These are phyloP conservation scores for Fragilaria crotonensis DNA, from an alignment of 108 stramenopile genomes.

Conservation along the genomic window DNA sequence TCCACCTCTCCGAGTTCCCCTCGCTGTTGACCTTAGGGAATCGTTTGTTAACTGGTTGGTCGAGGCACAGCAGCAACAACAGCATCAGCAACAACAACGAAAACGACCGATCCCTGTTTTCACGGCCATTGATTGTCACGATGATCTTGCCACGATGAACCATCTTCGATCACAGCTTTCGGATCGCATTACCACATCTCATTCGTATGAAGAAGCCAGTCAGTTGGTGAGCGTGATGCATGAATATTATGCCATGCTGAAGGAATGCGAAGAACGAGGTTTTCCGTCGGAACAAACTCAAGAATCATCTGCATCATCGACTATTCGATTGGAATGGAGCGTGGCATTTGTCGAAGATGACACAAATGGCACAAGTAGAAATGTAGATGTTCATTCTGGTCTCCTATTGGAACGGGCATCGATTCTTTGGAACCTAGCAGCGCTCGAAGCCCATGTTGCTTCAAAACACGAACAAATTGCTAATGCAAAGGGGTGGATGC, in stretches of 20 bases:
- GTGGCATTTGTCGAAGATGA: too few species aligned
- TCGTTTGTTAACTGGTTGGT: not conserved
- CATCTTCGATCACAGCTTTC: not conserved
- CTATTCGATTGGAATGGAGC: not conserved
- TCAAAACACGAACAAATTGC: slow-evolving; percentile 8
- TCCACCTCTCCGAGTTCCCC: not conserved
- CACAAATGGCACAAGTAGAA: not conserved
- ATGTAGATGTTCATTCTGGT: not conserved
- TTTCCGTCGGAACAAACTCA: not conserved
- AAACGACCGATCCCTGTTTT: not conserved
- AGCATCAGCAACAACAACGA: too few species aligned
- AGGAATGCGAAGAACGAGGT: slow-evolving; percentile 1
- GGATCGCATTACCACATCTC: not conserved
- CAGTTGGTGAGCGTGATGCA: not conserved
- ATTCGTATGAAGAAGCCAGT: not conserved
- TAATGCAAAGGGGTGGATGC: slow-evolving; percentile 17
- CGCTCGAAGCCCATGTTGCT: slow-evolving; percentile 27
- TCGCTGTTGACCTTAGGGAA: not conserved
- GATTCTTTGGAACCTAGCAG: slow-evolving; percentile 41
- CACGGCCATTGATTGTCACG: not conserved
- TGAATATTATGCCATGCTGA: not conserved
- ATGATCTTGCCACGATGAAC: not conserved
- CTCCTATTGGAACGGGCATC: slow-evolving; percentile 27
- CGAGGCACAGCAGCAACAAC: too few species aligned
- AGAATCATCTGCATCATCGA: not conserved